Evolutionary conservation across 805 yeast genomes (phyloP), one percentile per base, ranked within the genome.

Genomic region (Zygoascus bituminiphila): DNA sequence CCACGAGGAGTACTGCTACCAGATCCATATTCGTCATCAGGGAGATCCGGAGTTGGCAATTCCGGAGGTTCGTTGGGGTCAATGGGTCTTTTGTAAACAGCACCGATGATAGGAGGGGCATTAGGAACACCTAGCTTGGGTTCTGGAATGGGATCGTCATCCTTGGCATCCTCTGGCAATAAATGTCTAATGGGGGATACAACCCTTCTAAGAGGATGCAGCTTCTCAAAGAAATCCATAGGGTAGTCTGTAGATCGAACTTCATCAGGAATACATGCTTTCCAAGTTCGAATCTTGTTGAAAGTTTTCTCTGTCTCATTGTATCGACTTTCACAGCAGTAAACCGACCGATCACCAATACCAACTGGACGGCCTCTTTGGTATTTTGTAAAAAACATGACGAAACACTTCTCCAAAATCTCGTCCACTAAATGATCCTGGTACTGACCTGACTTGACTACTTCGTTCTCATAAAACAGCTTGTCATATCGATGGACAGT

Each of bases 231-330:
- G 47, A 68, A 58, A 42, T 65, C 70, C 73, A 70, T 69, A 15
- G 66, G 64, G 51, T 70, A 70, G 54, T 70, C 74, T 2, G 57
- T 53, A 54, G 84, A 88, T 59, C 98, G 79, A 43, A 91, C 84
- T 65, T 91, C 98, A 66, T 93, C 98, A 0, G 98, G 98, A 56
- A 93, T 74, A 71, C 98, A 93, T 5, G 97, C 97, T 66, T 88
- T 91, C 98, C 98, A 93, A 2, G 98, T 91, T 62, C 98, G 78
- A 59, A 93, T 93, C 62, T 91, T 84, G 67, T 91, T 93, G 73
- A 93, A 93, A 24, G 82, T 82, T 64, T 87, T 86, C 59, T 87
- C 95, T 48, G 78, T 75, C 63, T 91, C 97, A 62, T 91, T 91
- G 68, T 89, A 93, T 60, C 98, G 81, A 64, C 79, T 86, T 66